Evolutionary conservation across 2,329 filamentous ascomycete genomes (phyloP).

Genomic region (Pestalotiopsis sp.): DNA sequence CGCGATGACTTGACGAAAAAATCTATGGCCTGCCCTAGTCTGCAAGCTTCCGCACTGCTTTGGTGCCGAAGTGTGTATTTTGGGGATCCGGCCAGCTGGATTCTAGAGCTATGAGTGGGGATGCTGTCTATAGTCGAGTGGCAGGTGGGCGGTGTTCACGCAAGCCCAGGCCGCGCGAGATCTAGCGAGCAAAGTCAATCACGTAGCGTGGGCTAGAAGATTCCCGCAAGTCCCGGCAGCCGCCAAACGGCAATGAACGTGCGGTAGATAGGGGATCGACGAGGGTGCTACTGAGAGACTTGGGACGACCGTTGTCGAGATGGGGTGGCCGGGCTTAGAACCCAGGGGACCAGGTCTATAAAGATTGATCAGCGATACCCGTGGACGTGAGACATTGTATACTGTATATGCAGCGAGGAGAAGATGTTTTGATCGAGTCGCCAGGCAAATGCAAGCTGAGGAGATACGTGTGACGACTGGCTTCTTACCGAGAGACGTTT

Average conservation of each 20-base stretch:
- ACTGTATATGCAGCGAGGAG: not conserved
- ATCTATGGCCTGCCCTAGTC: not conserved
- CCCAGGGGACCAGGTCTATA: not conserved
- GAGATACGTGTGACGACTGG: too few relatives aligned
- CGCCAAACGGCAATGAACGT: not conserved
- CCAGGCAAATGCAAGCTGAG: not conserved
- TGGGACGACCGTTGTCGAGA: not conserved
- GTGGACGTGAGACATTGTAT: not conserved
- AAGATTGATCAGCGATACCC: not conserved
- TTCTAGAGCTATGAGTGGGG: not conserved
- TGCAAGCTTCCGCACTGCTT: not conserved
- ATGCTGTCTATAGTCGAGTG: not conserved
- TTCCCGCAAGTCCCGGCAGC: not conserved
- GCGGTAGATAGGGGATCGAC: not conserved
- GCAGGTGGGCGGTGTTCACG: not conserved
- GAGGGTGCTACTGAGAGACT: not conserved
- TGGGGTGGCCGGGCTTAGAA: not conserved
- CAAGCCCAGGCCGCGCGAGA: not conserved
- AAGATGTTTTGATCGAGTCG: not conserved
- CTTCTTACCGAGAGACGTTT: too few relatives aligned
- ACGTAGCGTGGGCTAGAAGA: not conserved
- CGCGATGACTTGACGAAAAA: constrained; percentile 18
- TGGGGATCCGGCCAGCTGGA: not conserved
- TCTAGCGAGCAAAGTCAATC: not conserved
- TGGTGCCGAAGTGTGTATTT: not conserved